phyloP scores from a whole-genome alignment of 805 yeast species.

The Yamadazyma ubonensis region DNA sequence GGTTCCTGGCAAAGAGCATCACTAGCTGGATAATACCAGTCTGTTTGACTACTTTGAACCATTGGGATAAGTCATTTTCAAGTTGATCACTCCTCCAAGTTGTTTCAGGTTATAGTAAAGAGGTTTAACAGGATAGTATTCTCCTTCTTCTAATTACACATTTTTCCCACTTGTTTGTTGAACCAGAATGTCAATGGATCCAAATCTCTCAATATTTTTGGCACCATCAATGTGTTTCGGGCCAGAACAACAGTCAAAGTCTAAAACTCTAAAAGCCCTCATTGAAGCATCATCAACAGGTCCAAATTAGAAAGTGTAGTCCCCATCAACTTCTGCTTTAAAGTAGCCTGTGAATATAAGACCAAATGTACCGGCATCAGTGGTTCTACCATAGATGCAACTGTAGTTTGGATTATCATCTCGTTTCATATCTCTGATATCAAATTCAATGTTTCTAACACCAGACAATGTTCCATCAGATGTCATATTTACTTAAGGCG shows the following conservation, averaged over 20 bases:
- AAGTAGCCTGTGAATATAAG: conserved; percentile 9
- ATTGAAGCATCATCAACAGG: conserved; percentile 1
- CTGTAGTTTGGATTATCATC: neutral
- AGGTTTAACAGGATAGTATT: conserved; percentile 2
- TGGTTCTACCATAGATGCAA: conserved; percentile 3
- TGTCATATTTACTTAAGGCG: too few species aligned
- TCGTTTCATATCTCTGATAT: too few species aligned
- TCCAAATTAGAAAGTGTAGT: conserved; percentile 1
- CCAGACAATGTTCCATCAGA: too few species aligned
- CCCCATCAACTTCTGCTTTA: conserved; percentile 4
- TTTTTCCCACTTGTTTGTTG: neutral
- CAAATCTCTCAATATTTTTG: neutral
- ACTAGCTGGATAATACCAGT: neutral
- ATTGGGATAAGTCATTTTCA: conserved; percentile 1
- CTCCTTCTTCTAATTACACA: neutral
- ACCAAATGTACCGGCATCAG: conserved; percentile 4
- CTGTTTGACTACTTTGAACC: neutral
- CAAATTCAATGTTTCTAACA: too few species aligned
- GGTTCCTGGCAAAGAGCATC: conserved; percentile 1
- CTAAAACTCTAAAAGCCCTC: neutral
- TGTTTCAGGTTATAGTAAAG: neutral
- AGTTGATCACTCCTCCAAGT: neutral
- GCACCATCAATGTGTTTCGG: neutral
- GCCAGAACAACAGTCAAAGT: conserved; percentile 8
- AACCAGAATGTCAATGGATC: too few species aligned